A percentile compares a stretch with the other conserved stretches of the same genome.
Evolutionary conservation across 2,329 filamentous ascomycete species (phyloP).

Genomic region (Aspergillaceae sp.): DNA sequence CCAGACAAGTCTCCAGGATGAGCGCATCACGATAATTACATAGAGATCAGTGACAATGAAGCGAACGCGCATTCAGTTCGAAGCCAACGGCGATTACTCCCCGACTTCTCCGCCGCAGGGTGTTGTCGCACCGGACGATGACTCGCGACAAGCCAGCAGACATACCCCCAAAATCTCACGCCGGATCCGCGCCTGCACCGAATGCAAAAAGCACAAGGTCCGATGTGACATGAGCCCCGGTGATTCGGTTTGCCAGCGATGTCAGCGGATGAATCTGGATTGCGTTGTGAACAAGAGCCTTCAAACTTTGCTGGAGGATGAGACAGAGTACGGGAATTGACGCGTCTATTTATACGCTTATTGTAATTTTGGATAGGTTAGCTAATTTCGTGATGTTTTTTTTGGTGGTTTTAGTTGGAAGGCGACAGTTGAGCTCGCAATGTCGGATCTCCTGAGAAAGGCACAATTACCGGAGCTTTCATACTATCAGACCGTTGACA

Average conservation of each 20-base stretch:
- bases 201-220: constrained; percentile 48
- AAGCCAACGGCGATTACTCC: constrained; percentile 28
- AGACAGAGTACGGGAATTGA: constrained; percentile 35
- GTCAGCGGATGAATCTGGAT: constrained; percentile 41
- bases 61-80: constrained; percentile 31
- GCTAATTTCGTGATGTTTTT: constrained; percentile 31
- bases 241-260: constrained; percentile 43
- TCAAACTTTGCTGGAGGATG: constrained; percentile 42
- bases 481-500: constrained; percentile 28
- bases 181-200: constrained; percentile 43
- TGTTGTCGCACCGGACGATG: constrained; percentile 18
- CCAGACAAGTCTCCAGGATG: neutral
- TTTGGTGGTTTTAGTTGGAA: constrained; percentile 24
- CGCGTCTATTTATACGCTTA: constrained; percentile 1
- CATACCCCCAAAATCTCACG: constrained; percentile 37
- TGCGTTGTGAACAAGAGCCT: constrained; percentile 47
- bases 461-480: constrained; percentile 30
- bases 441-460: constrained; percentile 31
- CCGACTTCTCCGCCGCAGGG: constrained; percentile 24
- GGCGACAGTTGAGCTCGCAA: constrained; percentile 29
- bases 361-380: constrained; percentile 29
- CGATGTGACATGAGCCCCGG: constrained; percentile 46
- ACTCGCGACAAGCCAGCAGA: constrained; percentile 14
- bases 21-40: neutral
- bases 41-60: constrained; percentile 21